Conservation (phyloP, 768 basidiomycete species). For the Amanita phalloides region DNA sequence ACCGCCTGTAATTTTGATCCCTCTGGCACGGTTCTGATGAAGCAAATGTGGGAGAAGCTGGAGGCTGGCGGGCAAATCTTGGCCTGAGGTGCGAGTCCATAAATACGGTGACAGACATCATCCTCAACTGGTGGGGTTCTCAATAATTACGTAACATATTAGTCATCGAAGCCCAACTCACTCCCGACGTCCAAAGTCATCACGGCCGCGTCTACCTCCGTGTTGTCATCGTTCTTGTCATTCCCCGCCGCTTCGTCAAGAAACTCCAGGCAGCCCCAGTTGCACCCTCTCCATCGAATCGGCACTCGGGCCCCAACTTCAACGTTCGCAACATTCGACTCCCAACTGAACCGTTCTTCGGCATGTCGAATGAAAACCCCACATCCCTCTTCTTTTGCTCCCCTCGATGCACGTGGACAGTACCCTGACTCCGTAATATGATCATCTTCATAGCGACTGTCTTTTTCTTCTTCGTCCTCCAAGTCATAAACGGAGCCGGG, state of each 20-base stretch:
- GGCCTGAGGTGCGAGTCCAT: background rate
- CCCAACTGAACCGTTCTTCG: slow-evolving; percentile 63
- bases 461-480: slow-evolving; percentile 8
- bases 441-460: slow-evolving; percentile 10
- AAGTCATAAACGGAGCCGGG: slow-evolving; percentile 24
- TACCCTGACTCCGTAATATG: slow-evolving; percentile 27
- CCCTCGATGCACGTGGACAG: slow-evolving; percentile 39
- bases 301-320: slow-evolving; percentile 46
- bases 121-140: slow-evolving; percentile 3
- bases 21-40: background rate
- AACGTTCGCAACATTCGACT: slow-evolving; percentile 37
- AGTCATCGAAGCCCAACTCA: slow-evolving; percentile 3
- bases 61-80: background rate
- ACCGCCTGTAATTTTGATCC: background rate
- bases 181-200: background rate
- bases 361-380: slow-evolving; percentile 42
- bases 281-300: slow-evolving; percentile 60
- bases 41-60: background rate
- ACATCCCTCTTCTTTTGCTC: slow-evolving; percentile 6
- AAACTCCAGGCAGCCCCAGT: slow-evolving; percentile 51
- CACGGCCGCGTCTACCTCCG: slow-evolving; percentile 9
- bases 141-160: background rate
- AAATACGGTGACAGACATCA: background rate
- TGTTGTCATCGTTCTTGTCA: background rate
- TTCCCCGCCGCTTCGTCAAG: slow-evolving; percentile 18